Base-by-base conservation (phyloP, 306 rosid genomes). In the Malus domestica region DNA sequence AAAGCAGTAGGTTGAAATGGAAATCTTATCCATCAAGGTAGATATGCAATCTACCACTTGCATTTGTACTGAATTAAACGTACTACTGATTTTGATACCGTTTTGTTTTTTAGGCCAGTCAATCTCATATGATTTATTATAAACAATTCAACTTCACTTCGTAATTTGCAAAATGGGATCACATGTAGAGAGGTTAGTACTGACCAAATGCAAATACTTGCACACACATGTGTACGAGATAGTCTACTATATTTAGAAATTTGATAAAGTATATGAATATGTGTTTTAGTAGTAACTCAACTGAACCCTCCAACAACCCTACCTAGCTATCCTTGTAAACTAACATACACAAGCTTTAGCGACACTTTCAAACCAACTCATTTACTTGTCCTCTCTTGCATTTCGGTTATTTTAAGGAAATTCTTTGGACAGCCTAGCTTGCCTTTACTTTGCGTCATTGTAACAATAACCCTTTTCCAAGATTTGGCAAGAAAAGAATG, bases 381-480 rank as follows among this genome's bases (percentile, higher is more conserved):
- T 58, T 30, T 18, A 5, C 8, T 74, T 59, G 15, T 68, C 71
- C 27, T 74, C 38, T 40, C 52, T 61, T 59, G 30, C 45, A 72
- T 54, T 71, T 52, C 67, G 8, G 59, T 51, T 64, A 65, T 58
- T 71, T 71, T 59, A 78, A 38, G 72, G 32, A 22, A 38, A 62
- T 64, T 52, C 66, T 1, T 32, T 35, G 70, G 27, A 57, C 25
- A 30, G 42, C 55, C 23, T 6, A 13, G 52, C 18, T 45, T 4
- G 42, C 49, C 51, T 79, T 64, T 19, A 73, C 66, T 69, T 72
- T 72, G 22, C 33, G 73, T 15, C 72, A 68, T 45, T 61, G 38
- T 35, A 51, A 27, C 70, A 59, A 8, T 10, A 22, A 5, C 29
- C 15, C 23, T 35, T n/a, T 60, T 77, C 66, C 13, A 10, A 27